Evolutionary conservation across 768 basidiomycete genomes (phyloP).

Genomic region (Ramaria rubella): DNA sequence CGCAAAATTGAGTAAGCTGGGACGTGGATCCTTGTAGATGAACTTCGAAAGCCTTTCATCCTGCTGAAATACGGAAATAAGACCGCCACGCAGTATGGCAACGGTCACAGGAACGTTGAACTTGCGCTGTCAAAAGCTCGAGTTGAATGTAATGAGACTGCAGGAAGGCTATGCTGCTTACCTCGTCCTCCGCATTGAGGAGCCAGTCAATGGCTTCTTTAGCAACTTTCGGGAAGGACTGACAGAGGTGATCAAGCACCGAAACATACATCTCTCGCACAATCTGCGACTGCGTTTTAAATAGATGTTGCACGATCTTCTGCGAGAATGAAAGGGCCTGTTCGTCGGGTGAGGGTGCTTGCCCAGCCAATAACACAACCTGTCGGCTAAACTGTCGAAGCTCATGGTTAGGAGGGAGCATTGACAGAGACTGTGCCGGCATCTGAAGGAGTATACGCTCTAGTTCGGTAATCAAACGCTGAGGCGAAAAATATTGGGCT

Average conservation of each 20-base stretch:
- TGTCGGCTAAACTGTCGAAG: constrained; percentile 79
- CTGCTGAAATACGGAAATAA: constrained; percentile 69
- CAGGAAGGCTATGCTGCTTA: constrained; percentile 30
- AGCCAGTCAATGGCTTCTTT: constrained; percentile 98
- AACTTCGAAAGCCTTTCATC: constrained; percentile 90
- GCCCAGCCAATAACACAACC: constrained; percentile 73
- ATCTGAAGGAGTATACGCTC: constrained; percentile 75
- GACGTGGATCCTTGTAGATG: constrained; percentile 69
- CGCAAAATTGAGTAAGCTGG: constrained; percentile 72
- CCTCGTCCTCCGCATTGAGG: constrained; percentile 93
- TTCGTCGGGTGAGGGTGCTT: constrained; percentile 71
- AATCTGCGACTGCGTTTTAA: constrained; percentile 79
- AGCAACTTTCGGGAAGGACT: constrained; percentile 83
- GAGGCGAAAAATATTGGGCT: constrained; percentile 28
- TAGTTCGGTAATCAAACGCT: constrained; percentile 52
- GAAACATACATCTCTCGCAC: constrained; percentile 91
- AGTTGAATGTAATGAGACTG: constrained; percentile 9
- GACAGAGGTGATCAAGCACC: constrained; percentile 83
- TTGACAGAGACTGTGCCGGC: constrained; percentile 61
- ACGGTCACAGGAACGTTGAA: constrained; percentile 92
- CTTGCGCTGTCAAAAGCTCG: constrained; percentile 61
- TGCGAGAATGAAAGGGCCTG: constrained; percentile 92
- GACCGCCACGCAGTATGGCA: constrained; percentile 75
- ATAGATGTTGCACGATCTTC: constrained; percentile 91
- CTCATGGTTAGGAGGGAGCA: constrained; percentile 77